Base-by-base conservation (phyloP, 2,329 filamentous ascomycete genomes). In the Phoma sp. region DNA sequence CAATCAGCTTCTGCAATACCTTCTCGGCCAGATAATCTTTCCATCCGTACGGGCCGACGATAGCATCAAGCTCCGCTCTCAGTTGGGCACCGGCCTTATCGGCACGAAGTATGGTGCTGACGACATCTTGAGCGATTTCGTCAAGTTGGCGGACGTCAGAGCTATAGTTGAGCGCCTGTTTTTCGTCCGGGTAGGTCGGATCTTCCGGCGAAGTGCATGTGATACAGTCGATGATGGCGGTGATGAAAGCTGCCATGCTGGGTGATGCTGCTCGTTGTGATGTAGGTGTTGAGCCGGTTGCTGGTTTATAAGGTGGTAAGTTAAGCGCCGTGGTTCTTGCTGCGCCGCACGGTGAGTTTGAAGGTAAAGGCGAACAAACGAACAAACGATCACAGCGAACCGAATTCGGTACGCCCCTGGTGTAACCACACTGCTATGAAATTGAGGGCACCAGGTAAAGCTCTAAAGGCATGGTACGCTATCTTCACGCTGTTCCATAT, bases 11-110 rank as follows among this genome's bases (percentile, higher is more conserved):
- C 9, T 54, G 60, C 12, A 76, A 57, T 6, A 72, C 46, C 40
- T 58, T 62, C 35, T 73, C 59, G 0, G 72, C 70, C 15, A 76
- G 49, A 25, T 63, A 64, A 40, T 74, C 64, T 9, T 58, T 69
- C 73, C 71, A 77, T 32, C 69, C 66, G 10, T 55, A 54, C 2
- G 60, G 38, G 17, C 64, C 55, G 13, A 74, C 61, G 27, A 67
- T 60, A 37, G 65, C 47, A 24, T 73, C 61, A n/a, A 74, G 62
- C 12, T 63, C 49, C 36, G 58, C 55, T 6, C 55, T 55, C 0
- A 74, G 62, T 3, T 51, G 47, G 10, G 49, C 36, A 17, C 61
- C 55, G n/a, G 56, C 55, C 4, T 67, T 62, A 12, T 66, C 56
- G 25, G 56, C 60, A 6, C 31, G 31, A 6, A 65, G 27, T 13